These are phyloP conservation scores for Leccinum griseonigrum DNA, from an alignment of 1,284 basidiomycete species.

Conservation along the genomic window DNA sequence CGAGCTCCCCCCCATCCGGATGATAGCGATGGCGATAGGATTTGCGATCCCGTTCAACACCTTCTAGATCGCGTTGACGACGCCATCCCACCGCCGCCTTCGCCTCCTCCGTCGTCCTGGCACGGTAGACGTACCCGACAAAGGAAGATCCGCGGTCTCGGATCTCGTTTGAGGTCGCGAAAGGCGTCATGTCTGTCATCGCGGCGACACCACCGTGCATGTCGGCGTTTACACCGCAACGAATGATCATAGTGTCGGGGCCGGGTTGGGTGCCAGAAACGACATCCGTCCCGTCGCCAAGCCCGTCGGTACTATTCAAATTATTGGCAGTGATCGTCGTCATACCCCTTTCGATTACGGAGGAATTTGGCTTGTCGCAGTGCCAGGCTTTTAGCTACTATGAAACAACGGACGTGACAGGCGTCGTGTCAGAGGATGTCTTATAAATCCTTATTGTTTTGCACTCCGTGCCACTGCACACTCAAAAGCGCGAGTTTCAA, in stretches of 20 bases:
- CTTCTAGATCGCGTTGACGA: not conserved
- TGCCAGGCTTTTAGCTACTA: not conserved
- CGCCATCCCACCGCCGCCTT: conserved; percentile 24
- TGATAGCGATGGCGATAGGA: conserved; percentile 19
- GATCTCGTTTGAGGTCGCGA: conserved; percentile 69
- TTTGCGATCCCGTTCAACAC: conserved; percentile 31
- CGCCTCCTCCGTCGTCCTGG: conserved; percentile 47
- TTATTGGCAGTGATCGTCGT: not conserved
- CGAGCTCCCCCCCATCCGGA: not conserved
- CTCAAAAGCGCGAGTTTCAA: not conserved
- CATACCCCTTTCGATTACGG: not conserved
- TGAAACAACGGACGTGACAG: not conserved
- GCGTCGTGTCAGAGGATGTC: not conserved
- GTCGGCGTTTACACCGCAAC: not conserved
- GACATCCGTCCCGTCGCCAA: not conserved
- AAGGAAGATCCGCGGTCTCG: conserved; percentile 70
- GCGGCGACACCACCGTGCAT: not conserved
- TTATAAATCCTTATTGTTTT: not conserved
- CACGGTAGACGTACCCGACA: conserved; percentile 57
- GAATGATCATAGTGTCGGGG: not conserved
- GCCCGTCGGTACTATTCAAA: not conserved
- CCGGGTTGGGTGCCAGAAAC: not conserved
- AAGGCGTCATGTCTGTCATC: not conserved
- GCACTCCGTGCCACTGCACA: not conserved
- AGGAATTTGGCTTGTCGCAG: not conserved